Percentiles rank a stretch among this genome's conserved stretches.
phyloP scores from a whole-genome alignment of 176 grass and related monocot genomes.

The Oryza punctata region DNA sequence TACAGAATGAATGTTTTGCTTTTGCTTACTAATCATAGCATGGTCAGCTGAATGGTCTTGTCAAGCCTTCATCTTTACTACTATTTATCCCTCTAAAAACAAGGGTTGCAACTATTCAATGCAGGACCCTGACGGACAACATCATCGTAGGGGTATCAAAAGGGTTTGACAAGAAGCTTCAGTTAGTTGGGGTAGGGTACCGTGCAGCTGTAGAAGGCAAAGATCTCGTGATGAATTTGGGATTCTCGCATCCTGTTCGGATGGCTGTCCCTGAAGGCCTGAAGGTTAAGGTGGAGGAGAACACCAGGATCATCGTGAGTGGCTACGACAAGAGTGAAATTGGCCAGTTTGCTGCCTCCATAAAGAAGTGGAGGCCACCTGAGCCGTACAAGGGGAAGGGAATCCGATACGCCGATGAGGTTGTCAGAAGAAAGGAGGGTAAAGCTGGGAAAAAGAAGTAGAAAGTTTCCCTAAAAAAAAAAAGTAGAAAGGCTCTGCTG shows the following conservation, averaged over 20 bases:
- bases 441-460: constrained; percentile 99
- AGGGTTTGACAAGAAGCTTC: constrained; percentile 92
- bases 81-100: constrained; percentile 22
- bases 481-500: constrained; percentile 55
- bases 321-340: constrained; percentile 82
- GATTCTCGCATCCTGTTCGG: constrained; percentile 82
- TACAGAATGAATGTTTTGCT: background rate
- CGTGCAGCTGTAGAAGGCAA: constrained; percentile 78
- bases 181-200: constrained; percentile 86
- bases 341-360: constrained; percentile 78
- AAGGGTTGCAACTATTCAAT: constrained; percentile 27
- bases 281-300: constrained; percentile 85
- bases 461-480: constrained; percentile 90
- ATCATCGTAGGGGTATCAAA: constrained; percentile 91
- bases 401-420: constrained; percentile 71
- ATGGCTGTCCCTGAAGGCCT: constrained; percentile 83
- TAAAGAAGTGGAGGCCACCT: constrained; percentile 96
- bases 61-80: background rate
- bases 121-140: constrained; percentile 90
- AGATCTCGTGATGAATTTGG: constrained; percentile 84
- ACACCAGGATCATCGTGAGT: constrained; percentile 79
- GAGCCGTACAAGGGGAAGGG: constrained; percentile 99
- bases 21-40: background rate
- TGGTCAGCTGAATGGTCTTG: constrained; percentile 8
- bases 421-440: constrained; percentile 91